These are phyloP conservation scores for Penicillium rolfsii DNA, from an alignment of 2,329 filamentous ascomycete species.

Conservation along the genomic window DNA sequence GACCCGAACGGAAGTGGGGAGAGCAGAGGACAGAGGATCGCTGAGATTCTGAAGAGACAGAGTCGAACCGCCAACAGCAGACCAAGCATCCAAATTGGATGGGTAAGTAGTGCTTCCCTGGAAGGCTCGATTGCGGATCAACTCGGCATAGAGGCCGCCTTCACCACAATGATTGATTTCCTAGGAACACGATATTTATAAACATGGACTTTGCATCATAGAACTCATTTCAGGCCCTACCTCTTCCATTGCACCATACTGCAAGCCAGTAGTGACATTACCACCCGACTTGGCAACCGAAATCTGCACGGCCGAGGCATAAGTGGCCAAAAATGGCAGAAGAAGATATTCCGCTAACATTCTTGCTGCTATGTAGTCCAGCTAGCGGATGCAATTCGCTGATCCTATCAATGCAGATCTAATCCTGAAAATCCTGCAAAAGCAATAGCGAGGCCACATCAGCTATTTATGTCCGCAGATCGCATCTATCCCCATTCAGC, in stretches of 20 bases:
- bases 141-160: conserved; percentile 42
- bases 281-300: conserved; percentile 36
- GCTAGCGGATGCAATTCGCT: conserved; percentile 9
- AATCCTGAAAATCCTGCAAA: not conserved
- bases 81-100: conserved; percentile 38
- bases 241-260: conserved; percentile 40
- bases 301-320: conserved; percentile 31
- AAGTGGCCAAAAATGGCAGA: conserved; percentile 33
- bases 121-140: conserved; percentile 42
- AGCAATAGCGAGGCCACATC: not conserved
- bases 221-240: conserved; percentile 14
- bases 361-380: conserved; percentile 1
- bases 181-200: conserved; percentile 14
- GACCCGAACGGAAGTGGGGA: conserved; percentile 50
- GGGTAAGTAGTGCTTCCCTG: conserved; percentile 37
- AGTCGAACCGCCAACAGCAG: conserved; percentile 32
- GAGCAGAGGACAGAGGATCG: conserved; percentile 50
- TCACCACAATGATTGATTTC: conserved; percentile 40
- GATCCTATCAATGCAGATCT: conserved; percentile 15
- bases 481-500: not conserved
- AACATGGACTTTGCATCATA: not conserved
- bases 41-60: conserved; percentile 43
- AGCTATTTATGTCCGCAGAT: conserved; percentile 10
- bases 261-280: conserved; percentile 32
- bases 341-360: conserved; percentile 31